Evolutionary conservation across 768 basidiomycete genomes (phyloP).

Genomic region (Trametes punicea): DNA sequence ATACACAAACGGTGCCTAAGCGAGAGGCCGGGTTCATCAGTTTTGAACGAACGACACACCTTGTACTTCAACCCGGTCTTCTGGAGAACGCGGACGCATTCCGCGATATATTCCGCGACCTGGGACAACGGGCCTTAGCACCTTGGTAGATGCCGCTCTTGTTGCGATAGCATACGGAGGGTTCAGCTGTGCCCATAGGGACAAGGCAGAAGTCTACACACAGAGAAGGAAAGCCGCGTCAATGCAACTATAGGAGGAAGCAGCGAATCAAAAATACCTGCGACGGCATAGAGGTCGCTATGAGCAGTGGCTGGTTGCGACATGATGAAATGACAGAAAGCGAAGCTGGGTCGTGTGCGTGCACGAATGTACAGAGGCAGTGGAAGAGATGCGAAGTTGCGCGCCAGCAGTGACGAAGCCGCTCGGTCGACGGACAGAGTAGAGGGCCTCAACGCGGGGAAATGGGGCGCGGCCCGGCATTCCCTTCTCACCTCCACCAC

Average conservation of each 20-base stretch:
- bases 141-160: conserved; percentile 21
- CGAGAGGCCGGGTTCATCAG: neutral
- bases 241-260: neutral
- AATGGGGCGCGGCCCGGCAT: neutral
- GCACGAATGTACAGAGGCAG: no score
- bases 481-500: neutral
- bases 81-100: conserved; percentile 80
- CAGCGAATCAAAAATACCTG: neutral
- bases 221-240: neutral
- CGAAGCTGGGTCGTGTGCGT: neutral
- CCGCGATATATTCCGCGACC: conserved; percentile 77
- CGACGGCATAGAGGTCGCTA: conserved; percentile 23
- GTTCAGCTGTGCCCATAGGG: conserved; percentile 73
- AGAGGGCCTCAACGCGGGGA: neutral
- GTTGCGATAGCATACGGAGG: conserved; percentile 51
- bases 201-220: conserved; percentile 83
- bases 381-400: no score
- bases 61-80: conserved; percentile 81
- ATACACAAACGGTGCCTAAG: neutral
- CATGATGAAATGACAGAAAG: neutral
- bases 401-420: no score
- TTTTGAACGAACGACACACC: conserved; percentile 37
- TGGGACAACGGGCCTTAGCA: conserved; percentile 30
- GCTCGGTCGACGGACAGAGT: neutral
- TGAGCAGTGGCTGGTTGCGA: conserved; percentile 1